Conservation (phyloP, 768 basidiomycete species). For the Russula emetica region DNA sequence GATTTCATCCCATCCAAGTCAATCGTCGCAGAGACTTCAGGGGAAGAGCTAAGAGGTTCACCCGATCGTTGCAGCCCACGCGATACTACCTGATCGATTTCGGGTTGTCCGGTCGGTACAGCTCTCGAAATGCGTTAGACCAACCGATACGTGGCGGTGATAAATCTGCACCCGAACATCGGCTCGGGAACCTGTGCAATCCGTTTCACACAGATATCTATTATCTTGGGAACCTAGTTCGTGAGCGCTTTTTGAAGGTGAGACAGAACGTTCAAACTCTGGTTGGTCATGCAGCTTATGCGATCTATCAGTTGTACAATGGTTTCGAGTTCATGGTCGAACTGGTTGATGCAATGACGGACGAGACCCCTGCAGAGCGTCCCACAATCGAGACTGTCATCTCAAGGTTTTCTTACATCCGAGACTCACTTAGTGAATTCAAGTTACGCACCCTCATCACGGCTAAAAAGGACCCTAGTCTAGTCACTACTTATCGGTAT, state of each 20-base stretch:
- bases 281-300: slow-evolving; percentile 6
- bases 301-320: slow-evolving; percentile 22
- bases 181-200: slow-evolving; percentile 25
- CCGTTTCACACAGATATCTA: slow-evolving; percentile 39
- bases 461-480: background rate
- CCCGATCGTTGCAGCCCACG: slow-evolving; percentile 32
- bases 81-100: slow-evolving; percentile 40
- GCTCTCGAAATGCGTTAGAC: slow-evolving; percentile 31
- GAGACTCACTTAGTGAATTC: slow-evolving; percentile 26
- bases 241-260: slow-evolving; percentile 31
- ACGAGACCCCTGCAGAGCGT: slow-evolving; percentile 34
- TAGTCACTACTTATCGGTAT: slow-evolving; percentile 8
- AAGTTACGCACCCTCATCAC: slow-evolving; percentile 35
- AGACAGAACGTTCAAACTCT: too few species aligned
- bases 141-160: slow-evolving; percentile 40
- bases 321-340: slow-evolving; percentile 35
- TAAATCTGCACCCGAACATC: slow-evolving; percentile 37
- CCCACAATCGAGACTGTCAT: slow-evolving; percentile 35
- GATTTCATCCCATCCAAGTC: slow-evolving; percentile 31
- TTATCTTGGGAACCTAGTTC: slow-evolving; percentile 36
- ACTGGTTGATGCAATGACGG: slow-evolving; percentile 35
- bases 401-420: slow-evolving; percentile 31
- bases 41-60: slow-evolving; percentile 30
- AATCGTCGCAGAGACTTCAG: slow-evolving; percentile 28
- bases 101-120: slow-evolving; percentile 36